A percentile compares a stretch with the other conserved stretches of the same genome.
phyloP scores from a whole-genome alignment of 2,329 filamentous ascomycete genomes.

The Pseudocercospora cruenta region DNA sequence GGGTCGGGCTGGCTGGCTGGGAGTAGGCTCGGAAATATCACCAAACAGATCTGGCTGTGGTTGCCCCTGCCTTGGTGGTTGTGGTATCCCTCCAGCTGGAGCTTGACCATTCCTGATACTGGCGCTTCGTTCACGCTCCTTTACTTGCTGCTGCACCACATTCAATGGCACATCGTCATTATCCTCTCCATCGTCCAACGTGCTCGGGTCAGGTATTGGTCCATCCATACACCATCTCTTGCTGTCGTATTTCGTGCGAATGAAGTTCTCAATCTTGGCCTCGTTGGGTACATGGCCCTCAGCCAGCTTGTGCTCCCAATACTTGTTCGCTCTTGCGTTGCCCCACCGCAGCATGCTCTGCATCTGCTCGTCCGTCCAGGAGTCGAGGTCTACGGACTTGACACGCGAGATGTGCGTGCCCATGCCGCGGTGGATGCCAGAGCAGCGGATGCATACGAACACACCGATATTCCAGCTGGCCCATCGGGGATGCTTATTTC shows the following conservation, averaged over 20 bases:
- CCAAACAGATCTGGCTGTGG: constrained; percentile 79
- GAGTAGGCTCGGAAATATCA: constrained; percentile 63
- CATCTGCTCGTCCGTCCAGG: constrained; percentile 98
- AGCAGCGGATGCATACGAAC: constrained; percentile 95
- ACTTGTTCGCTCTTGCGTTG: constrained; percentile 95
- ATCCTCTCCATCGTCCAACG: constrained; percentile 70
- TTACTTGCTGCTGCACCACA: constrained; percentile 72
- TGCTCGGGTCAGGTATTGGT: constrained; percentile 87
- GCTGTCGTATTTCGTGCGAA: constrained; percentile 97
- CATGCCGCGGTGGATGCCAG: constrained; percentile 97
- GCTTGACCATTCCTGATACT: constrained; percentile 46
- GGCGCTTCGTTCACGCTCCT: constrained; percentile 47
- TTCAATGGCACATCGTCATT: constrained; percentile 80
- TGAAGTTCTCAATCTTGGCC: constrained; percentile 99
- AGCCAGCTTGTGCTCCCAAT: constrained; percentile 96
- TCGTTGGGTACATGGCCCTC: constrained; percentile 91
- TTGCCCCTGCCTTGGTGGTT: constrained; percentile 37
- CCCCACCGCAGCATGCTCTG: constrained; percentile 95
- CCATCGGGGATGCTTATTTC: constrained; percentile 99
- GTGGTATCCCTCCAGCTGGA: constrained; percentile 19
- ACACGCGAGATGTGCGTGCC: constrained; percentile 97
- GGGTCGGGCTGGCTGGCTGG: constrained; percentile 59
- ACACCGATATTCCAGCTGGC: constrained; percentile 98
- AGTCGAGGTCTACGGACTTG: constrained; percentile 96
- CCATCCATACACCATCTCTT: constrained; percentile 99